Conservation (phyloP, 148 eudicot genomes). For the Suaeda aralocaspica region DNA sequence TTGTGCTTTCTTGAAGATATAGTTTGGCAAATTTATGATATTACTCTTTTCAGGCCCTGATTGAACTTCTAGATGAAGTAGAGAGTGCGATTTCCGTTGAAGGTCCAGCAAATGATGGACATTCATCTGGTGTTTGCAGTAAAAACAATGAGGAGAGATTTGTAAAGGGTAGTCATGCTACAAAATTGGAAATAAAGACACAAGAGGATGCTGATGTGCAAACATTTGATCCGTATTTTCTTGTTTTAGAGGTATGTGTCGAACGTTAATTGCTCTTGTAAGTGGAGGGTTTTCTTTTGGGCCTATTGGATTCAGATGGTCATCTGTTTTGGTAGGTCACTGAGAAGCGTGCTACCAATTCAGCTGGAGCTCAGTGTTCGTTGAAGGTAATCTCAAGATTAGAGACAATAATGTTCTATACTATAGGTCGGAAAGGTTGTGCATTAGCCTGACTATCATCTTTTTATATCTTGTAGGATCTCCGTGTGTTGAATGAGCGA, state of each 20-base stretch:
- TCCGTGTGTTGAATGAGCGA: conserved; percentile 80
- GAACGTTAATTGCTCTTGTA: too few relatives aligned
- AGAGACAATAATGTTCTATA: conserved; percentile 10
- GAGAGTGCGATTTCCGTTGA: conserved; percentile 69
- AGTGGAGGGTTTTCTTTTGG: too few relatives aligned
- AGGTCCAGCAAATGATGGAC: conserved; percentile 23
- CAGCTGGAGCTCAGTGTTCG: conserved; percentile 44
- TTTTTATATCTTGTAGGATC: conserved; percentile 45
- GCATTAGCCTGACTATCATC: neutral
- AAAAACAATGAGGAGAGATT: conserved; percentile 24
- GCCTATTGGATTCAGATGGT: neutral
- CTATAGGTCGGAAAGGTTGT: neutral
- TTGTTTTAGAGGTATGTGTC: conserved; percentile 31
- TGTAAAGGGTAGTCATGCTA: conserved; percentile 13
- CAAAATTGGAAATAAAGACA: conserved; percentile 12
- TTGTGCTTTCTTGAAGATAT: neutral
- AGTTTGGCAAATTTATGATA: conserved; percentile 3
- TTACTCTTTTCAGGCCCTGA: conserved; percentile 53
- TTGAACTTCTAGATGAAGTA: conserved; percentile 90
- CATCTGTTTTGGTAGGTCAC: conserved; percentile 51
- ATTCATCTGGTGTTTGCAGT: conserved; percentile 24
- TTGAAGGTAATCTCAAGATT: conserved; percentile 48
- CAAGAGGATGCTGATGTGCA: conserved; percentile 13
- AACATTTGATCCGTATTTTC: conserved; percentile 27
- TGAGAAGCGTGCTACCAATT: conserved; percentile 51